Percentiles rank a stretch among this genome's conserved stretches.
phyloP scores from a whole-genome alignment of 176 grass and related monocot species.

The Oryza glaberrima region DNA sequence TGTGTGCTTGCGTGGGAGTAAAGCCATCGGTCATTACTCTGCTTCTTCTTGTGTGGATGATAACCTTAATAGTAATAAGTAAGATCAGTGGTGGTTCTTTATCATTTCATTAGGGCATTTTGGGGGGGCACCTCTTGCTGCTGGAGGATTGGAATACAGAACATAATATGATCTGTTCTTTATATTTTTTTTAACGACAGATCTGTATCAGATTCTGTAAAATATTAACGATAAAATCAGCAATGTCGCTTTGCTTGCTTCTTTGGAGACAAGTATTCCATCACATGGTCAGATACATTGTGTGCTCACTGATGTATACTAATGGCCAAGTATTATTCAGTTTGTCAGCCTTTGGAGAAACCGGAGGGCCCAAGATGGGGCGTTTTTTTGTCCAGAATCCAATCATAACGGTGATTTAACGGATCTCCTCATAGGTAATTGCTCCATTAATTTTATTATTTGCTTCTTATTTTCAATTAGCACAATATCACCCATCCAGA shows the following conservation, averaged over 20 bases:
- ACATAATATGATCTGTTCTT: constrained; percentile 33
- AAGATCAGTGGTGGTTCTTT: constrained; percentile 37
- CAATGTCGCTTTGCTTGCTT: constrained; percentile 55
- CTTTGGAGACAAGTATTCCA: constrained; percentile 61
- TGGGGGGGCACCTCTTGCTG: constrained; percentile 48
- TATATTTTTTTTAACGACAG: constrained; percentile 20
- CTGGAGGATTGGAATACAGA: constrained; percentile 39
- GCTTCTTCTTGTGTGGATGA: constrained; percentile 32
- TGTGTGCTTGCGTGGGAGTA: constrained; percentile 40
- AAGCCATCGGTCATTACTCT: constrained; percentile 36
- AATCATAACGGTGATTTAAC: constrained; percentile 57
- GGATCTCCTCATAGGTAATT: constrained; percentile 30
- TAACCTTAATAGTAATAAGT: not conserved
- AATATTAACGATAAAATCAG: constrained; percentile 50
- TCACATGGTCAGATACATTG: constrained; percentile 58
- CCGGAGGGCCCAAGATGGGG: constrained; percentile 42
- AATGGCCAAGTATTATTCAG: constrained; percentile 49
- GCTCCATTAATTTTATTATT: not conserved
- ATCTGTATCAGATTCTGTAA: constrained; percentile 59
- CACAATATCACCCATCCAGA: not conserved
- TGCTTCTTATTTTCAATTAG: constrained; percentile 1
- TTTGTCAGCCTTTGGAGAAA: constrained; percentile 57
- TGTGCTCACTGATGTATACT: constrained; percentile 38
- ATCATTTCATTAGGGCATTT: constrained; percentile 45
- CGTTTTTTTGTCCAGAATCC: constrained; percentile 43